Evolutionary conservation across 2,329 filamentous ascomycete genomes (phyloP).

Genomic region (Chaetomiaceae sp.): DNA sequence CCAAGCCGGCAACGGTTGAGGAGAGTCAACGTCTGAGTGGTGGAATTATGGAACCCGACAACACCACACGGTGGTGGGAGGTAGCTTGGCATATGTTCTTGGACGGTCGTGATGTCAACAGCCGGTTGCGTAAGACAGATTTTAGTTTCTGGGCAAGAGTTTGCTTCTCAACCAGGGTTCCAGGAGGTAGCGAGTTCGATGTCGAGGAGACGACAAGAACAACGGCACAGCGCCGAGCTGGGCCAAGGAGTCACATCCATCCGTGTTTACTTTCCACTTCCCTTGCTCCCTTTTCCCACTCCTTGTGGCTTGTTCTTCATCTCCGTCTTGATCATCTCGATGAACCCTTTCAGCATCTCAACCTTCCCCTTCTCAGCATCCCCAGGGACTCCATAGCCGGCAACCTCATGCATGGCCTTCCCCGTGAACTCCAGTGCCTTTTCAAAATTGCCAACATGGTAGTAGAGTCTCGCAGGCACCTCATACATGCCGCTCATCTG

Average conservation of each 20-base stretch:
- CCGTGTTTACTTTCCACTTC: neutral
- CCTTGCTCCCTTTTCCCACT: neutral
- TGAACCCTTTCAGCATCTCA: slow-evolving; percentile 11
- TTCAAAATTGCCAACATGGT: slow-evolving; percentile 22
- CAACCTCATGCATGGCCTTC: slow-evolving; percentile 12
- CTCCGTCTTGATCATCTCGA: slow-evolving; percentile 15
- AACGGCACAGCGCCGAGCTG: too few species aligned
- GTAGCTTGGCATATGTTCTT: neutral
- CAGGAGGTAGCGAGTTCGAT: too few species aligned
- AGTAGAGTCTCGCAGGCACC: slow-evolving; percentile 21
- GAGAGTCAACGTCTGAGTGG: slow-evolving; percentile 5
- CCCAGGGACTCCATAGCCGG: slow-evolving; percentile 15
- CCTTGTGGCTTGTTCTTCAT: slow-evolving; percentile 1
- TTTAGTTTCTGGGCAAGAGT: too few species aligned
- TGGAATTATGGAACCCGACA: slow-evolving; percentile 11
- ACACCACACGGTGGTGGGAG: neutral
- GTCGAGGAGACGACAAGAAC: too few species aligned
- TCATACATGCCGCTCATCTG: slow-evolving; percentile 23
- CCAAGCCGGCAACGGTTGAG: slow-evolving; percentile 8
- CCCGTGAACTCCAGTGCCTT: slow-evolving; percentile 19
- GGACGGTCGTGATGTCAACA: too few species aligned
- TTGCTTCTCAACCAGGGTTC: too few species aligned
- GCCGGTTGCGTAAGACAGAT: too few species aligned
- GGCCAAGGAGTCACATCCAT: too few species aligned
- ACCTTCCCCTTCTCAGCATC: slow-evolving; percentile 9